Evolutionary conservation across 2,329 filamentous ascomycete species (phyloP), one percentile per base, ranked within the genome.

Genomic region (Aspergillus sp.): DNA sequence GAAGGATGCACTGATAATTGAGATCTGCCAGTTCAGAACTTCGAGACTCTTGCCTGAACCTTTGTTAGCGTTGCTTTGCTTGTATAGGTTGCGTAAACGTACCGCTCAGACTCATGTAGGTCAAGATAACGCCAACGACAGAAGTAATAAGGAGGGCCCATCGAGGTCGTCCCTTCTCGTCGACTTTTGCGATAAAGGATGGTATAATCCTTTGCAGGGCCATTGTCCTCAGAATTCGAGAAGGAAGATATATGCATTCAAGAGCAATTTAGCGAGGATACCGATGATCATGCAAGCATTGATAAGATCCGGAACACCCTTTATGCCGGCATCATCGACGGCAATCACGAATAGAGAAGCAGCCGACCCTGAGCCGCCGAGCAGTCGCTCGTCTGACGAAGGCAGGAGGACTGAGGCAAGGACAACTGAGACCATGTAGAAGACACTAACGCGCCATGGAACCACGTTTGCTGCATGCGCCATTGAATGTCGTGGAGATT

Each of bases 401-500:
- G 69, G 67, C 3, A 74, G 66, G 11, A 64, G 47, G 7, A 64
- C 11, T 1, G 61, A 61, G 41, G 62, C 54, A 11, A 60, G 53
- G 6, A 50, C 46, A 3, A 62, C 55, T 1, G 54, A 55, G 19
- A 59, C 31, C 47, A 57, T 23, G 17, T 61, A 38, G 68, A 60
- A 64, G 45, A 43, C 38, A 48, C 58, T 68, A 54, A 72, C 60
- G 17, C 55, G 54, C 51, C 57, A 55, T 3, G 57, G 58, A 23
- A 63, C 55, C 5, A 59, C 46, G 7, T 61, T 72, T 17, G 58
- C 54, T 13, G 69, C 74, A 56, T 75, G 74, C 2, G 69, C 72
- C 63, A 78, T 71, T 6, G 75, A 76, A 43, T 69, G 74, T 1
- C 76, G 71, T 0, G 76, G 76, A n/a, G 63, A 72, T 54, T 73